Evolutionary conservation across 768 basidiomycete genomes (phyloP).

Genomic region (Calocera viscosa): DNA sequence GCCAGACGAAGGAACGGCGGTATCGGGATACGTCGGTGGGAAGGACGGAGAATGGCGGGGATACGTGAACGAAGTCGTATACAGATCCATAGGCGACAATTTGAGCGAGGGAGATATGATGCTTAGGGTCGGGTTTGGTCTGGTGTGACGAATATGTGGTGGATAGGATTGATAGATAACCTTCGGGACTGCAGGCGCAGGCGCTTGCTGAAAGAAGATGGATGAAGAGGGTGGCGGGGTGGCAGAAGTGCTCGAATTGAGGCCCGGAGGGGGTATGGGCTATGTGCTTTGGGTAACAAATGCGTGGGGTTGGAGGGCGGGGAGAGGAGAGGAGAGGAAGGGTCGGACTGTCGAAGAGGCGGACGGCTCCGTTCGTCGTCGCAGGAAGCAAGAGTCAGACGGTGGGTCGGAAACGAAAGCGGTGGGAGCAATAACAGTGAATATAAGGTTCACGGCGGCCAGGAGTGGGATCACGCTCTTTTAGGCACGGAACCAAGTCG

Average conservation of each 20-base stretch:
- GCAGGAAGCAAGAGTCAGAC: constrained; percentile 8
- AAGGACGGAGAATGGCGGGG: constrained; percentile 39
- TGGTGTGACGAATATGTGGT: neutral
- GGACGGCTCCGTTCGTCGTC: constrained; percentile 6
- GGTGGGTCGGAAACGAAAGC: constrained; percentile 7
- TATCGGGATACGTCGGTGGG: constrained; percentile 13
- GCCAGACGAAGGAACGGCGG: constrained; percentile 12
- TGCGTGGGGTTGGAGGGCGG: constrained; percentile 10
- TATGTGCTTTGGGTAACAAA: constrained; percentile 7
- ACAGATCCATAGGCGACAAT: constrained; percentile 64
- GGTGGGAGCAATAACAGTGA: constrained; percentile 6
- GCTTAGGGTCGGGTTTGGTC: neutral
- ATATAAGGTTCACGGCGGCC: constrained; percentile 3
- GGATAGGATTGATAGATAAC: constrained; percentile 6
- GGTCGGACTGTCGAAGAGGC: constrained; percentile 23
- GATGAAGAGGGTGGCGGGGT: constrained; percentile 1
- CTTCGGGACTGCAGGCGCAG: constrained; percentile 7
- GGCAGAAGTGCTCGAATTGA: neutral
- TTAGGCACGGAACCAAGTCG: constrained; percentile 3
- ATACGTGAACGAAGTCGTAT: constrained; percentile 87
- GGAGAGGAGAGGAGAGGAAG: constrained; percentile 17
- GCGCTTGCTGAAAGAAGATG: neutral
- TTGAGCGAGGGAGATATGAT: neutral
- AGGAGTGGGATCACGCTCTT: constrained; percentile 5
- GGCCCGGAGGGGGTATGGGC: constrained; percentile 9